Percentiles rank a stretch among this genome's conserved stretches.
These are phyloP conservation scores for Plectranthus barbatus DNA, from an alignment of 257 asterid species.

Conservation along the genomic window DNA sequence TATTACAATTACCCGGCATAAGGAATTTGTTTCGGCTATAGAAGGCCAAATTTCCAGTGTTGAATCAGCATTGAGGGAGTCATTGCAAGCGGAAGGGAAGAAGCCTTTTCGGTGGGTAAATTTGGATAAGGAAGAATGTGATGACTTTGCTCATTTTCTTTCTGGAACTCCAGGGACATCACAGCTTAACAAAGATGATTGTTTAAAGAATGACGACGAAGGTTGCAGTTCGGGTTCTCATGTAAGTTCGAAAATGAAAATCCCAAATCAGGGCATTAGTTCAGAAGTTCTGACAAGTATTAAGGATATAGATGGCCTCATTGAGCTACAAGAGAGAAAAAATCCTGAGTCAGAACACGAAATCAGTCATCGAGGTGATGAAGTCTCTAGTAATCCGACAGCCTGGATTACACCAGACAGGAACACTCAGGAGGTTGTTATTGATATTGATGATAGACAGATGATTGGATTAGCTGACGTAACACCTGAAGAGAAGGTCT, in stretches of 20 bases:
- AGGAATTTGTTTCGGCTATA: conserved; percentile 60
- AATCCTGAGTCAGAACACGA: conserved; percentile 20
- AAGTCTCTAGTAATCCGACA: conserved; percentile 19
- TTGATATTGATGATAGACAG: conserved; percentile 35
- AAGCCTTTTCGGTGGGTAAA: conserved; percentile 67
- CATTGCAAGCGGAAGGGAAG: conserved; percentile 42
- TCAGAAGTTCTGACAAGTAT: conserved; percentile 17
- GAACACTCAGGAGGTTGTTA: conserved; percentile 46
- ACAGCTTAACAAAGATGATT: conserved; percentile 24
- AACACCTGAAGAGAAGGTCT: conserved; percentile 62
- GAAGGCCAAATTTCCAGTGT: conserved; percentile 59
- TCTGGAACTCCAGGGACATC: conserved; percentile 42
- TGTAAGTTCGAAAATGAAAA: conserved; percentile 13
- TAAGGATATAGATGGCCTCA: conserved; percentile 5
- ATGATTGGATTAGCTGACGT: conserved; percentile 28
- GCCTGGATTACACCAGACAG: conserved; percentile 25
- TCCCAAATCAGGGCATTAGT: conserved; percentile 10
- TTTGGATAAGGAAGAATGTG: conserved; percentile 62
- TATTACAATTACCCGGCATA: conserved; percentile 56
- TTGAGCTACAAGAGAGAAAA: conserved; percentile 23
- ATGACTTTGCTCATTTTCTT: conserved; percentile 74
- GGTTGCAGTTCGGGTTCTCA: conserved; percentile 14
- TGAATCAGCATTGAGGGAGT: conserved; percentile 53
- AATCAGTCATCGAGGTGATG: conserved; percentile 27
- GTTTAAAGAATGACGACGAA: conserved; percentile 18